These are phyloP conservation scores for Juglanconis sp. DNA, from an alignment of 2,329 filamentous ascomycete species.

Conservation along the genomic window DNA sequence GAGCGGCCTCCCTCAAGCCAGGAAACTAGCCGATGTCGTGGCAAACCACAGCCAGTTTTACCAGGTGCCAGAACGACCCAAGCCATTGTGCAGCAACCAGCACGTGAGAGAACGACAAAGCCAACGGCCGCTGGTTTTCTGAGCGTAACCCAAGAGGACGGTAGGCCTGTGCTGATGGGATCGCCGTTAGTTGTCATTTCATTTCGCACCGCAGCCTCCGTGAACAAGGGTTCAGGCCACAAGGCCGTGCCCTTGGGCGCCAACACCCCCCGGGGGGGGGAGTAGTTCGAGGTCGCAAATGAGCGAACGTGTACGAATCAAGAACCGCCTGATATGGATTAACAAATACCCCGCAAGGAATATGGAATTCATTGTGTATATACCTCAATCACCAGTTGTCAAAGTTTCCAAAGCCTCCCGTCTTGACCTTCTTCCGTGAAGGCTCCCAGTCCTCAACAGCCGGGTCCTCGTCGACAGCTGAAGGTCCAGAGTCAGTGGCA, in stretches of 20 bases:
- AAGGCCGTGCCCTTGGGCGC: not conserved
- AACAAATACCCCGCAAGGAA: slow-evolving; percentile 2
- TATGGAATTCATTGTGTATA: slow-evolving; percentile 6
- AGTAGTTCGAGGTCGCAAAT: not conserved
- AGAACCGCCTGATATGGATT: slow-evolving; percentile 4
- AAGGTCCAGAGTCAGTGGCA: slow-evolving; percentile 22
- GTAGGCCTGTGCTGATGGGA: not conserved
- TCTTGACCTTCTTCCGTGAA: slow-evolving; percentile 75
- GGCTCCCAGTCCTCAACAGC: slow-evolving; percentile 67
- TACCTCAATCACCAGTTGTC: slow-evolving; percentile 67
- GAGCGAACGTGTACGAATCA: not conserved
- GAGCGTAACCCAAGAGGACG: not conserved
- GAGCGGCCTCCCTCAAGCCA: slow-evolving; percentile 43
- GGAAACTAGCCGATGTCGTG: slow-evolving; percentile 39
- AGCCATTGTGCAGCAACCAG: not conserved
- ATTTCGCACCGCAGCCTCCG: not conserved
- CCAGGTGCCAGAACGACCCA: not conserved
- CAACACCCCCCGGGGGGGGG: not conserved
- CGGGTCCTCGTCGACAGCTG: slow-evolving; percentile 45
- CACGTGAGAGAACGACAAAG: not conserved
- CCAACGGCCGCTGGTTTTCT: slow-evolving; percentile 6
- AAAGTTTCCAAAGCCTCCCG: slow-evolving; percentile 88
- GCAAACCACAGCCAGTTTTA: slow-evolving; percentile 30
- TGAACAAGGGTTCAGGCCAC: not conserved
- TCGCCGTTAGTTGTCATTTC: not conserved